Base-by-base conservation (phyloP, 495 filamentous ascomycete genomes). In the Parmelia sp. region DNA sequence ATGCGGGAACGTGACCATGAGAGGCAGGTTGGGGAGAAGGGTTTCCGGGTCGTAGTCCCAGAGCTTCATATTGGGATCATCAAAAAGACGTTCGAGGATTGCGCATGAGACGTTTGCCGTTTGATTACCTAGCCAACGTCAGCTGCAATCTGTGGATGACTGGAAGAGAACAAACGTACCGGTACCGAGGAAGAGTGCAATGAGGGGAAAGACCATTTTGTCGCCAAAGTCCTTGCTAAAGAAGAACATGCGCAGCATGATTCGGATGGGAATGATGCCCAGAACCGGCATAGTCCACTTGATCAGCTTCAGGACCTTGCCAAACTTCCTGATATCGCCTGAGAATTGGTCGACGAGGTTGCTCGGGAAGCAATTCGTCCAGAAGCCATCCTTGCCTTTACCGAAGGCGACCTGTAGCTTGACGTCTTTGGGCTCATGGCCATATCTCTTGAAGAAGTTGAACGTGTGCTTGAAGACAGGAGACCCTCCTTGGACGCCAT, bases 401-500 rank as follows among this genome's bases (percentile, higher is more conserved):
- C 90, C 90, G 71, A 93, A 92, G 0, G 90, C 84, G 0, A 92
- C 76, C 69, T 93, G 90, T 35, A 95, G 81, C 63, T 86, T 81
- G 39, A 95, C 88, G 5, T 84, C 82, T 58, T 88, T 82, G 5
- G 88, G 83, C 57, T 83, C 78, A 71, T 88, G 82, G 0, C 84
- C 84, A 64, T 92, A 88, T 39, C 77, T 79, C 29, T 79, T 78
- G 71, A 93, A 91, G 80, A 90, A 90, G 57, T 84, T 87, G 73
- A 91, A 82, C 9, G 89, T 93, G 70, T 93, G 90, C 68, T 89
- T 86, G 77, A 92, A 95, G 61, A 88, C 89, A 15, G 79, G 77
- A 25, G 87, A 90, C 6, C 90, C 90, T 4, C 90, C 90, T 69
- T 95, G 90, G 2, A 95, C 90, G 17, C 90, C 90, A 66, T 95